These are phyloP conservation scores for Starmerella etchellsii DNA, from an alignment of 805 yeast species.

Conservation along the genomic window DNA sequence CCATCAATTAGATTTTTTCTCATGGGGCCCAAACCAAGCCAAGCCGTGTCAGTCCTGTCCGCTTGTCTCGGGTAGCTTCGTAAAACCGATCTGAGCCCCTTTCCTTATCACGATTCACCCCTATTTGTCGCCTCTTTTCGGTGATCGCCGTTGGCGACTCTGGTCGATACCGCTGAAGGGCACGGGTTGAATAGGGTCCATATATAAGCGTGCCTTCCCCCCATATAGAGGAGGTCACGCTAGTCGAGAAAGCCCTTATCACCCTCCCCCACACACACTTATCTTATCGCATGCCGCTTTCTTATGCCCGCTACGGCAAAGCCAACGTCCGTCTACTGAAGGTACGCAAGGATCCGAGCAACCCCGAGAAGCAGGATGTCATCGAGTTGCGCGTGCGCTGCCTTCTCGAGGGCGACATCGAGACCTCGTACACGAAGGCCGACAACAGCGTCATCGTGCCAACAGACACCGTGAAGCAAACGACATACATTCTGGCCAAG, in stretches of 20 bases:
- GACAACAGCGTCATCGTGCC: constrained; percentile 86
- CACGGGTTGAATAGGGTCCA: no score
- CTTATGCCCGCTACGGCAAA: constrained; percentile 52
- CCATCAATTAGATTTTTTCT: no score
- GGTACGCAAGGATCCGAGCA: constrained; percentile 62
- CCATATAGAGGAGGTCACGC: background rate
- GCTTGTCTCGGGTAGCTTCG: no score
- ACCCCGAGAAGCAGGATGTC: constrained; percentile 66
- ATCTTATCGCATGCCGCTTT: constrained; percentile 14
- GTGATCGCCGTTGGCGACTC: background rate
- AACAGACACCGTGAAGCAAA: constrained; percentile 87
- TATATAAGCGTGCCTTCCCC: background rate
- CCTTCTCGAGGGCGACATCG: constrained; percentile 67
- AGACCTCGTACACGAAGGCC: constrained; percentile 69
- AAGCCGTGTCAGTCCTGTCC: no score
- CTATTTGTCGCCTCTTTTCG: background rate
- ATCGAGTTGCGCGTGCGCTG: constrained; percentile 74
- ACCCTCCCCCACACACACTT: no score
- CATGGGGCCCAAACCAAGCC: no score
- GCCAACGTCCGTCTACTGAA: constrained; percentile 86
- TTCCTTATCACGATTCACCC: no score
- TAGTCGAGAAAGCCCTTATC: no score
- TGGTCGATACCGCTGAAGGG: no score
- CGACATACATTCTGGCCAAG: constrained; percentile 72
- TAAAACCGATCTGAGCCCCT: no score